These are phyloP conservation scores for Cyberlindnera sargentensis DNA, from an alignment of 805 yeast genomes.

Conservation along the genomic window DNA sequence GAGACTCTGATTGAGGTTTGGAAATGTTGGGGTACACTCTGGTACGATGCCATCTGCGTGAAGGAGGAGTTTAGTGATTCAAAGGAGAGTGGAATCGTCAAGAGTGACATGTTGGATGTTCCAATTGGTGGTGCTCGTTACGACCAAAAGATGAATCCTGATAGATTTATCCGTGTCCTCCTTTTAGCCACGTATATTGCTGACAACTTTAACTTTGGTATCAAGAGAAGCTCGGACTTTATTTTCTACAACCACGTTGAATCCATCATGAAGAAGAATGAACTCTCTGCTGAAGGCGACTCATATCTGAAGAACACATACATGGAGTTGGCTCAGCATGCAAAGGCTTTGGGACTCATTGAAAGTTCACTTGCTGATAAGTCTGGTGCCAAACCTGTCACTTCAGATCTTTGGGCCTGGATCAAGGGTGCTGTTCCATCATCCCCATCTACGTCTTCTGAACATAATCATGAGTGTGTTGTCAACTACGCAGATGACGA, in stretches of 20 bases:
- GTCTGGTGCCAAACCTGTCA: constrained; percentile 1
- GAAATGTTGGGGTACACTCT: constrained; percentile 80
- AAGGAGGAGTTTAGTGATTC: constrained; percentile 47
- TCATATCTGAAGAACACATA: constrained; percentile 8
- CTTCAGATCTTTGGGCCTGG: constrained; percentile 6
- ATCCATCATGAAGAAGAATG: constrained; percentile 6
- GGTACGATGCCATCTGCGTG: constrained; percentile 58
- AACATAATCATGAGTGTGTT: neutral
- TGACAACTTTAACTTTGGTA: constrained; percentile 46
- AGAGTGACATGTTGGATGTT: constrained; percentile 48
- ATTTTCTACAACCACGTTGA: constrained; percentile 13
- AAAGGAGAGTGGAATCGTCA: constrained; percentile 50
- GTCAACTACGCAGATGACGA: constrained; percentile 9
- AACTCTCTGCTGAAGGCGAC: constrained; percentile 2
- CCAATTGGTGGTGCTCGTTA: constrained; percentile 58
- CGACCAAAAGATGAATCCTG: constrained; percentile 34
- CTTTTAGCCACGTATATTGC: constrained; percentile 46
- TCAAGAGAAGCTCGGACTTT: constrained; percentile 35
- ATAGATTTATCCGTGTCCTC: constrained; percentile 44
- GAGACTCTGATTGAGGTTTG: constrained; percentile 71
- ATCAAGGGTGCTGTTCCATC: constrained; percentile 1
- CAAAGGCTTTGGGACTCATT: constrained; percentile 10
- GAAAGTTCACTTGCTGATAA: constrained; percentile 8
- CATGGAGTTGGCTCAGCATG: constrained; percentile 9
- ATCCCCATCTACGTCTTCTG: neutral